Percentiles rank a stretch among this genome's conserved stretches.
Conservation (phyloP, 140 eudicot genomes). For the Bidens hawaiensis region DNA sequence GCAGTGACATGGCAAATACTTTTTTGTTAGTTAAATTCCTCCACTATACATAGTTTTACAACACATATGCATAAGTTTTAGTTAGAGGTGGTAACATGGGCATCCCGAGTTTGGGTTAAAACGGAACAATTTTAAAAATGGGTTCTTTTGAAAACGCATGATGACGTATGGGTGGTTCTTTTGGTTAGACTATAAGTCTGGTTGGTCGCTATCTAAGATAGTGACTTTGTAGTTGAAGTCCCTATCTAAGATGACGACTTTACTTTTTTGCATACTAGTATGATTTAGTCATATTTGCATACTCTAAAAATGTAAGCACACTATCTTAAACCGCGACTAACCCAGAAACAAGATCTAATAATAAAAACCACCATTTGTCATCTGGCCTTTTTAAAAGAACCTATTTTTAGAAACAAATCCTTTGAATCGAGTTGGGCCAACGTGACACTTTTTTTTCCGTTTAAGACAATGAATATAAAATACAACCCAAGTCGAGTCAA, state of each 20-base stretch:
- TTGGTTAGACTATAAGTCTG: background rate
- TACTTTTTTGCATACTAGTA: no score
- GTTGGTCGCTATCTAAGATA: background rate
- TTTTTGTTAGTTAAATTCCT: no score
- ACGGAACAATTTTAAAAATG: no score
- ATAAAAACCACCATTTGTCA: background rate
- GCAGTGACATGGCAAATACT: no score
- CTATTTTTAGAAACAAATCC: background rate
- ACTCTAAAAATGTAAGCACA: no score
- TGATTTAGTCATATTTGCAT: no score
- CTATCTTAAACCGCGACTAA: background rate
- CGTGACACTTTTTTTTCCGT: background rate
- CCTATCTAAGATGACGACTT: background rate
- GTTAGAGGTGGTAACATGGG: background rate
- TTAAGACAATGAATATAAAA: no score
- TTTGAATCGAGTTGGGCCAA: background rate
- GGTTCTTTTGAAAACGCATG: background rate
- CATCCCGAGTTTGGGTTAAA: no score
- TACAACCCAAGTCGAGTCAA: no score
- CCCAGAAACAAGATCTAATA: background rate
- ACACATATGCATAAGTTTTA: background rate
- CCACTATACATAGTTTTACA: no score
- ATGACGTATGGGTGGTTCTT: background rate
- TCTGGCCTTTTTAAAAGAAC: background rate
- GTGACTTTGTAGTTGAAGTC: background rate